A percentile compares a stretch with the other conserved stretches of the same genome.
phyloP scores from a whole-genome alignment of 345 rosid species.

The Durio zibethinus region DNA sequence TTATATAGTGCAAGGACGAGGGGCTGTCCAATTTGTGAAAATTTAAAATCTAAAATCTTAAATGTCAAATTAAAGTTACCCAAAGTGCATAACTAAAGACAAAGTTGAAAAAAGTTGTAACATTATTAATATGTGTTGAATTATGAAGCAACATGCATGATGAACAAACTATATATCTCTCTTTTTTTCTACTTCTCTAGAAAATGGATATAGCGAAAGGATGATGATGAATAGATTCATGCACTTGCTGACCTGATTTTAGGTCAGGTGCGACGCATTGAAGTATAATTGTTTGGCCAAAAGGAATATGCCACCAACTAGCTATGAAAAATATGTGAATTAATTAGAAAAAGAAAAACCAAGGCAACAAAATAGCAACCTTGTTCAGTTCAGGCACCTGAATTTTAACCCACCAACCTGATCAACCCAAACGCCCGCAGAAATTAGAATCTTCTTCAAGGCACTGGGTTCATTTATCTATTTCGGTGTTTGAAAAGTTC shows the following conservation, averaged over 20 bases:
- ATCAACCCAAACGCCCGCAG: background rate
- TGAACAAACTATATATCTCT: background rate
- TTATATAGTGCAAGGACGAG: too few species aligned
- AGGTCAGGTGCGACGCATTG: background rate
- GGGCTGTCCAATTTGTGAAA: background rate
- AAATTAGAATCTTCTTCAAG: background rate
- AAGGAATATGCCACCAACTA: background rate
- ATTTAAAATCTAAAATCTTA: background rate
- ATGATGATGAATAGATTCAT: slow-evolving; percentile 2
- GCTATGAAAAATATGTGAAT: background rate
- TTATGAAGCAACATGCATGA: background rate
- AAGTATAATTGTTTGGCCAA: background rate
- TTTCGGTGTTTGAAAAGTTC: background rate
- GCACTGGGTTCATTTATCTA: background rate
- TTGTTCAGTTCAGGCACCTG: background rate
- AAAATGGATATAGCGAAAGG: background rate
- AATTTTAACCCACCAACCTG: background rate
- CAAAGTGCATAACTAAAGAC: background rate
- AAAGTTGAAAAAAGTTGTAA: background rate
- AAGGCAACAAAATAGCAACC: background rate
- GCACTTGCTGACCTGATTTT: slow-evolving; percentile 11
- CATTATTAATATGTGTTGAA: background rate
- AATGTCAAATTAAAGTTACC: background rate
- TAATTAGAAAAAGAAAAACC: background rate
- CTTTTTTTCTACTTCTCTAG: background rate